Percentiles rank a stretch among this genome's conserved stretches.
Conservation (phyloP, 1,284 basidiomycete species). For the Fomitopsis palustris region DNA sequence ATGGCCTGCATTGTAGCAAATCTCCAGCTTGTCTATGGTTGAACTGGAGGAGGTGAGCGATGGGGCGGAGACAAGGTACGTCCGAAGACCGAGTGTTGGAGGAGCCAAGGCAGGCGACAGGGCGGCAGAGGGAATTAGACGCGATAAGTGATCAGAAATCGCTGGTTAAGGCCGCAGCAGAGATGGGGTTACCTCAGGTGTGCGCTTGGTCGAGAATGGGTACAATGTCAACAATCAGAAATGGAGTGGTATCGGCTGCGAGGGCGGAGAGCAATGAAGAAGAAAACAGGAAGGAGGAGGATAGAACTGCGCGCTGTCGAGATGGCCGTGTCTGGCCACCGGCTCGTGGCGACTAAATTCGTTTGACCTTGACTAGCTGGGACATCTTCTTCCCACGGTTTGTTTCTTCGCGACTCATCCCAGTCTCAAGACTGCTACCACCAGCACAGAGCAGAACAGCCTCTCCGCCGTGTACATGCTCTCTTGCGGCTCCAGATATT, state of each 20-base stretch:
- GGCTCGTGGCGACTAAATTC: slow-evolving; percentile 4
- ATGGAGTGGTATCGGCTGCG: slow-evolving; percentile 10
- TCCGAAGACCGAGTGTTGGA: slow-evolving; percentile 4
- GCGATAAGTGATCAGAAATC: slow-evolving; percentile 13
- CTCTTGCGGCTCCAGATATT: not conserved
- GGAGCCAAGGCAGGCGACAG: slow-evolving; percentile 1
- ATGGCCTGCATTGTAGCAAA: slow-evolving; percentile 38
- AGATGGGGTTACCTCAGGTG: not conserved
- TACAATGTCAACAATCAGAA: slow-evolving; percentile 6
- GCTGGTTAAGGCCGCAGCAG: not conserved
- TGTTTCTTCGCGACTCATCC: not conserved
- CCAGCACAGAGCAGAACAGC: not conserved
- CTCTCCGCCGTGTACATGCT: not conserved
- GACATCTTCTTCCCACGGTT: not conserved
- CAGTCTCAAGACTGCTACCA: not conserved
- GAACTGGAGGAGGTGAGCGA: not conserved
- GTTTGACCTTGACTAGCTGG: slow-evolving; percentile 1
- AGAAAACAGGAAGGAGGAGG: slow-evolving; percentile 20
- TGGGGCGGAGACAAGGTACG: not conserved
- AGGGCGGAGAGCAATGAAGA: slow-evolving; percentile 20
- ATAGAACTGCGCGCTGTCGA: slow-evolving; percentile 24
- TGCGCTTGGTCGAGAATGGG: slow-evolving; percentile 7
- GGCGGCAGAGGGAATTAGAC: slow-evolving; percentile 7
- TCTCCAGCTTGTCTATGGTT: slow-evolving; percentile 20
- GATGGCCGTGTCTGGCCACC: slow-evolving; percentile 7